phyloP scores from a whole-genome alignment of 2,329 filamentous ascomycete genomes.

The Phaeosphaeriaceae sp. region DNA sequence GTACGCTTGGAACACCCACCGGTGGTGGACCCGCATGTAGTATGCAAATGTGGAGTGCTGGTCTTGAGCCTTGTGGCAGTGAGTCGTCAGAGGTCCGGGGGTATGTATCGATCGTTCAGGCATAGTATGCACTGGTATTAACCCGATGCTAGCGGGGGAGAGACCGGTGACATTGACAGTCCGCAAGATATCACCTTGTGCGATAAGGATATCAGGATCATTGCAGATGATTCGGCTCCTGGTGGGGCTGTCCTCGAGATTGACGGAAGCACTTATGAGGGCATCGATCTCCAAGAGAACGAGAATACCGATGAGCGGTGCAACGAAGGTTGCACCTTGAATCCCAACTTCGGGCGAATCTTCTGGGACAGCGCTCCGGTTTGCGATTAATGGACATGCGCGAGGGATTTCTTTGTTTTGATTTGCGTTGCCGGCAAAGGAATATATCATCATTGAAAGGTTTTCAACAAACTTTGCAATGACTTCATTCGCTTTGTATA shows the following conservation, averaged over 20 bases:
- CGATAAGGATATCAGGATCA: background rate
- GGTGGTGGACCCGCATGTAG: background rate
- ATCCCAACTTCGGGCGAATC: no score
- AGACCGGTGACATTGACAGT: background rate
- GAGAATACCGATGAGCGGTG: background rate
- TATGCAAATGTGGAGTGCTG: background rate
- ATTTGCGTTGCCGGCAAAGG: background rate
- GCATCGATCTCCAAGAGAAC: background rate
- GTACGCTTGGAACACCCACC: background rate
- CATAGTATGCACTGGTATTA: background rate
- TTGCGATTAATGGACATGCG: no score
- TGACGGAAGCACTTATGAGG: background rate
- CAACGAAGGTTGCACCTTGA: no score
- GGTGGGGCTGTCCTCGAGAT: background rate
- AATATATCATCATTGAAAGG: background rate
- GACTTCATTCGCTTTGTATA: background rate
- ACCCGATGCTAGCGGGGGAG: background rate
- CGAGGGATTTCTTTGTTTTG: no score
- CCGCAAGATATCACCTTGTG: background rate
- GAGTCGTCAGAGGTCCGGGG: background rate
- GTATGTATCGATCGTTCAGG: background rate
- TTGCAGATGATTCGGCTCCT: background rate
- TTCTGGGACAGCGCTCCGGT: no score
- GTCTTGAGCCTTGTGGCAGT: background rate
- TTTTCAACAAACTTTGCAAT: background rate